Conservation (phyloP, 768 basidiomycete genomes). For the Suillus paluster region DNA sequence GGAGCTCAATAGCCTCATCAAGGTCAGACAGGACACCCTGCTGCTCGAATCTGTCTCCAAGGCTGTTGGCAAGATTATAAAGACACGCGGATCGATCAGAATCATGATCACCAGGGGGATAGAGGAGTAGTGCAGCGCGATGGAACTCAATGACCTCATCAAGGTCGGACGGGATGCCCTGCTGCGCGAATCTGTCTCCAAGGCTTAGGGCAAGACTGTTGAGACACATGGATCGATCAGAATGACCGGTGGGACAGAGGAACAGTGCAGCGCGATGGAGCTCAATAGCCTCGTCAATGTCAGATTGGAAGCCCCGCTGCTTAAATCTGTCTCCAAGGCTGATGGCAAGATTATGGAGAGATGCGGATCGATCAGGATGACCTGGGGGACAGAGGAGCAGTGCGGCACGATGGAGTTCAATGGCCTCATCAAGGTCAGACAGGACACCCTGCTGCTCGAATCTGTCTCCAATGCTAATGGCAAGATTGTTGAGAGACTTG, state of each 20-base stretch:
- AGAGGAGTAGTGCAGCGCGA: not conserved
- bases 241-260: no score
- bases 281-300: no score
- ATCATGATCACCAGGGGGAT: not conserved
- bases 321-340: not conserved
- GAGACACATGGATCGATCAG: no score
- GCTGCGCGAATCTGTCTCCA: no score
- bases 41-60: not conserved
- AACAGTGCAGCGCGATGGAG: no score
- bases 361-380: not conserved
- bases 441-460: conserved; percentile 14
- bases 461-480: conserved; percentile 9
- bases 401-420: not conserved
- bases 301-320: not conserved
- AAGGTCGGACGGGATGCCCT: no score
- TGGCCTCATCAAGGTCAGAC: conserved; percentile 17
- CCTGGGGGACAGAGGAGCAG: not conserved
- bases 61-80: not conserved
- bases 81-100: not conserved
- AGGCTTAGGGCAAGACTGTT: no score
- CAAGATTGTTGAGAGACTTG: conserved; percentile 18
- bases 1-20: not conserved
- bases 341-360: not conserved
- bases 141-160: no score
- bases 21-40: not conserved